Evolutionary conservation across 208 protist species (phyloP).

Genomic region (Leishmania arabica): DNA sequence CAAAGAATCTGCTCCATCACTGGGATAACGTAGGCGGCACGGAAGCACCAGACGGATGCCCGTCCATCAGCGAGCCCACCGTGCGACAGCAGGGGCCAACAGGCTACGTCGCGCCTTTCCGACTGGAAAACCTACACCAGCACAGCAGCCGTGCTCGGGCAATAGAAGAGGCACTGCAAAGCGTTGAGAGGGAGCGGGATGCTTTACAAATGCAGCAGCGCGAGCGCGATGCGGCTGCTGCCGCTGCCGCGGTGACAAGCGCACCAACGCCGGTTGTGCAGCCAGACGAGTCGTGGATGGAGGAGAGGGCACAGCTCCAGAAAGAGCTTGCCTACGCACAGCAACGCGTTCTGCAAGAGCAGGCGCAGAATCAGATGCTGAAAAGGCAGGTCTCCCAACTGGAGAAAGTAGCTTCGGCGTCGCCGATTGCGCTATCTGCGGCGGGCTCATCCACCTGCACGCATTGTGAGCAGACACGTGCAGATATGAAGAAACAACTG

Average conservation of each 20-base stretch:
- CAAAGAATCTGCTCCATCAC: conserved; percentile 16
- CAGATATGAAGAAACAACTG: conserved; percentile 26
- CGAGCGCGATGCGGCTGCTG: conserved; percentile 12
- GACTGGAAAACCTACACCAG: conserved; percentile 23
- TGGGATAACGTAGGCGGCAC: neutral
- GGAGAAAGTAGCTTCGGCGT: conserved; percentile 26
- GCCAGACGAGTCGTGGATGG: conserved; percentile 21
- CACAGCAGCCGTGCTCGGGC: conserved; percentile 16
- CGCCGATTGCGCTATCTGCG: conserved; percentile 7
- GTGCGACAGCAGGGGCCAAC: neutral
- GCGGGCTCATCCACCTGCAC: neutral
- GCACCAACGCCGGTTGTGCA: neutral
- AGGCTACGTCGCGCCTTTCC: conserved; percentile 16
- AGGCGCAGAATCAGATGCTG: conserved; percentile 25
- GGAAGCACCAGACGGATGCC: neutral
- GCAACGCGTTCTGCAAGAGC: conserved; percentile 38
- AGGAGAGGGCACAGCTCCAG: conserved; percentile 46
- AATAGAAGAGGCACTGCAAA: conserved; percentile 34
- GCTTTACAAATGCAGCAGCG: conserved; percentile 32
- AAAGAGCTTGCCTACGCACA: conserved; percentile 43
- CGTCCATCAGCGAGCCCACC: neutral
- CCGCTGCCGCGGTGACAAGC: neutral
- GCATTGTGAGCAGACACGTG: conserved; percentile 2
- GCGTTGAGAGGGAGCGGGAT: conserved; percentile 43
- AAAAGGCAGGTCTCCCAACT: conserved; percentile 30